These are phyloP conservation scores for Cytospora schulzeri DNA, from an alignment of 2,329 filamentous ascomycete species.

Conservation along the genomic window DNA sequence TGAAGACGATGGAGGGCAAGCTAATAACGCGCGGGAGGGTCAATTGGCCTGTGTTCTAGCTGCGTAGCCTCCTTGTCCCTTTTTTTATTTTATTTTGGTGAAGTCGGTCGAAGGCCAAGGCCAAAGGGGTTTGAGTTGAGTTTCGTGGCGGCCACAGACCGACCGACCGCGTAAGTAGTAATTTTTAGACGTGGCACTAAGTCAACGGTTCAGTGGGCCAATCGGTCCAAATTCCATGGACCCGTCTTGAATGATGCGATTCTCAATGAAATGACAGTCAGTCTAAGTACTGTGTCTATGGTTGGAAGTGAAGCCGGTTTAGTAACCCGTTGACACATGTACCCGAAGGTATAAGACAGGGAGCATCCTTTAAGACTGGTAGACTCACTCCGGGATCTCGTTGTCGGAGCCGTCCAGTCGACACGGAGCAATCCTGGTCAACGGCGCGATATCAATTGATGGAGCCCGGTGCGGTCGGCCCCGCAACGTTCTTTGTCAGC, in stretches of 20 bases:
- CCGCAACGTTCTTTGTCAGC: background rate
- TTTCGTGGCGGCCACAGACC: background rate
- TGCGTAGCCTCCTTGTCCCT: slow-evolving; percentile 10
- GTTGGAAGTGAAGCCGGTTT: background rate
- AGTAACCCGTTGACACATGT: background rate
- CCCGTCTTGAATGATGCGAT: background rate
- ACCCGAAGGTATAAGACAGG: background rate
- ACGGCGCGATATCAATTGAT: background rate
- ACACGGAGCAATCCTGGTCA: background rate
- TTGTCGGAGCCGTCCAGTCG: background rate
- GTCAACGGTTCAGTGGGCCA: background rate
- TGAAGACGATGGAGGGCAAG: background rate
- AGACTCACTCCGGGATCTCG: background rate
- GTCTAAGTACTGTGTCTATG: too few species aligned
- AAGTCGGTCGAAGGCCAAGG: slow-evolving; percentile 10
- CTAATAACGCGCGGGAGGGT: background rate
- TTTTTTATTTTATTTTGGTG: slow-evolving; percentile 6
- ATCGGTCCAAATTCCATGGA: background rate
- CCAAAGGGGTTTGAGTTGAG: background rate
- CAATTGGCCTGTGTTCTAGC: slow-evolving; percentile 8
- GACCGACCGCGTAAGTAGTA: slow-evolving; percentile 5
- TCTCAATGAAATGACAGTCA: too few species aligned
- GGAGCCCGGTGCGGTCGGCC: background rate
- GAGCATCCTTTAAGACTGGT: background rate
- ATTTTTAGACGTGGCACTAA: slow-evolving; percentile 11